Percentiles rank a stretch among this genome's conserved stretches.
phyloP scores from a whole-genome alignment of 78 protist species.

The Dictyostelium citrinum region DNA sequence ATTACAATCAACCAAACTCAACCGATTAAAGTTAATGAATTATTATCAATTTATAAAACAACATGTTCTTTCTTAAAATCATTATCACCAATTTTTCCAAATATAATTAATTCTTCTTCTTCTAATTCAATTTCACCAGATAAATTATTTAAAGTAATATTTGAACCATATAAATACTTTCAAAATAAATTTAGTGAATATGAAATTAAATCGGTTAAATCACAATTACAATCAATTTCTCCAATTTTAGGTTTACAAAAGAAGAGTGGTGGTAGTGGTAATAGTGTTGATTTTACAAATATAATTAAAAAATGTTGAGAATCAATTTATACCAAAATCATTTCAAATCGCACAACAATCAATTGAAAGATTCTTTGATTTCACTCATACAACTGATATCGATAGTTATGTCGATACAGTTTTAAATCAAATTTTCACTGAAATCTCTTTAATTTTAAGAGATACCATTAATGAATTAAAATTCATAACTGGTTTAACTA shows the following conservation, averaged over 20 bases:
- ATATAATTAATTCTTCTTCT: background rate
- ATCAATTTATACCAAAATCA: constrained; percentile 11
- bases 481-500: background rate
- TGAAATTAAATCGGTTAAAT: constrained; percentile 22
- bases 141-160: constrained; percentile 2
- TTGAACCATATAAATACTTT: constrained; percentile 60
- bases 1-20: background rate
- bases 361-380: constrained; percentile 40
- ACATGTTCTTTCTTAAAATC: constrained; percentile 22
- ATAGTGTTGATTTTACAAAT: constrained; percentile 26
- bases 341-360: constrained; percentile 14
- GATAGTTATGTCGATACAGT: background rate
- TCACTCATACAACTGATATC: constrained; percentile 34
- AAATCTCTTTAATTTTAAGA: background rate
- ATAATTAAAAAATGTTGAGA: constrained; percentile 35
- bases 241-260: background rate
- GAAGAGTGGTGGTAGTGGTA: constrained; percentile 5
- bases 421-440: constrained; percentile 15
- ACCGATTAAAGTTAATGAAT: constrained; percentile 17
- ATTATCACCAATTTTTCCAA: background rate
- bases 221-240: background rate
- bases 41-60: constrained; percentile 33
- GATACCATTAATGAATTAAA: constrained; percentile 26
- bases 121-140: background rate
- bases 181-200: constrained; percentile 43